Base-by-base conservation (phyloP, 2,329 filamentous ascomycete species). In the Eurotiales sp. region DNA sequence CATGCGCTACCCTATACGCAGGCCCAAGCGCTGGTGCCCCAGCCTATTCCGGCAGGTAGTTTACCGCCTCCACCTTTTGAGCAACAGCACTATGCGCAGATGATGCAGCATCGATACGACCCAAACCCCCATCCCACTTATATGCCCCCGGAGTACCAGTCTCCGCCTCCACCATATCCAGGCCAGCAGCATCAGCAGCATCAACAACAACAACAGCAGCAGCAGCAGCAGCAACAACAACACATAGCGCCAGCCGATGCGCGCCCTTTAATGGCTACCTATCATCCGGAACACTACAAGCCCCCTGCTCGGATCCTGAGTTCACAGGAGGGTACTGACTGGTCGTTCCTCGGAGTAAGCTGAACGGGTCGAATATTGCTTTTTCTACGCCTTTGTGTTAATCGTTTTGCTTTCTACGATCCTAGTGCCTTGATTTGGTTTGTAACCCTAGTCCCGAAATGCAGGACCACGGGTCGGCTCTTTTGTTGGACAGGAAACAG, bases 241-340 rank as follows among this genome's bases (percentile, higher is more conserved):
- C 44, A 46, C 19, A 23, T 37, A n/a, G n/a, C n/a, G n/a, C n/a
- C n/a, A n/a, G 52, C 65, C 40, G 22, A 59, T 4, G 61, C 17
- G 61, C 64, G 40, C 57, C 65, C 11, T 11, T 59, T 68, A 48
- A 65, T 69, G 59, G 57, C 65, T 44, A 58, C 63, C 37, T 69
- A 68, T 52, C 58, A 64, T 51, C 59, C 61, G 22, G 62, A 61
- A 55, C 59, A 65, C 50, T 69, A 64, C 50, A 70, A 70, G 54
- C 56, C 61, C 59, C 25, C 45, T 10, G 51, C 61, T 41, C 64
- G 65, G 45, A 60, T 70, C 25, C 58, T 70, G 52, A 66, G 67
- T 47, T 67, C 68, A 57, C 61, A 66, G 51, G 68, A 70, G 54
- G 68, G 67, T 54, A 70, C 68, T 46, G 68, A 71, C 60, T 71